Percentiles rank a stretch among this genome's conserved stretches.
These are phyloP conservation scores for Knoxia roxburghii DNA, from an alignment of 257 asterid species.

Conservation along the genomic window DNA sequence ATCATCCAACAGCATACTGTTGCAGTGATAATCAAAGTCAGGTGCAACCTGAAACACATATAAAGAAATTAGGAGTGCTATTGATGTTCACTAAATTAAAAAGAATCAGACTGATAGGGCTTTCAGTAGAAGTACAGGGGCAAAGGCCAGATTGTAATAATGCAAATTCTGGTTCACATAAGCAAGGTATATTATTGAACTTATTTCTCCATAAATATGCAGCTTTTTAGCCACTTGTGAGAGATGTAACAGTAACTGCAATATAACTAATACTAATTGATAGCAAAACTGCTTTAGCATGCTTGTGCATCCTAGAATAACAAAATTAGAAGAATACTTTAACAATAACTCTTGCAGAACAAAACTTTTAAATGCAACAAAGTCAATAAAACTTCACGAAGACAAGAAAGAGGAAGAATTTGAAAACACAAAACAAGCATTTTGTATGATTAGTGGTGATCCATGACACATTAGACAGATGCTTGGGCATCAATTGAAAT, in stretches of 20 bases:
- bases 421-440: too few species aligned
- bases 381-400: neutral
- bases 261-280: neutral
- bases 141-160: neutral
- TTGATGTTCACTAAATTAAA: neutral
- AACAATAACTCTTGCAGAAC: neutral
- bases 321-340: neutral
- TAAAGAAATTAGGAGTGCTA: constrained; percentile 11
- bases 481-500: neutral
- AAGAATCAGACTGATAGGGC: neutral
- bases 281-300: too few species aligned
- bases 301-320: neutral
- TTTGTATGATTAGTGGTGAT: neutral
- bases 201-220: neutral
- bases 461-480: neutral
- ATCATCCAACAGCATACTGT: constrained; percentile 99
- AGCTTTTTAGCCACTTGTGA: neutral
- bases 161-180: too few species aligned
- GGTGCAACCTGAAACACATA: constrained; percentile 65
- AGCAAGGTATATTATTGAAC: too few species aligned
- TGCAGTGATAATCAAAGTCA: constrained; percentile 87
- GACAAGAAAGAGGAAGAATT: neutral
- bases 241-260: neutral
- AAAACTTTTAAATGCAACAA: neutral
- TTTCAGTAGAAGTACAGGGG: neutral